phyloP scores from a whole-genome alignment of 805 yeast genomes.

The Pachysolen tannophilus region DNA sequence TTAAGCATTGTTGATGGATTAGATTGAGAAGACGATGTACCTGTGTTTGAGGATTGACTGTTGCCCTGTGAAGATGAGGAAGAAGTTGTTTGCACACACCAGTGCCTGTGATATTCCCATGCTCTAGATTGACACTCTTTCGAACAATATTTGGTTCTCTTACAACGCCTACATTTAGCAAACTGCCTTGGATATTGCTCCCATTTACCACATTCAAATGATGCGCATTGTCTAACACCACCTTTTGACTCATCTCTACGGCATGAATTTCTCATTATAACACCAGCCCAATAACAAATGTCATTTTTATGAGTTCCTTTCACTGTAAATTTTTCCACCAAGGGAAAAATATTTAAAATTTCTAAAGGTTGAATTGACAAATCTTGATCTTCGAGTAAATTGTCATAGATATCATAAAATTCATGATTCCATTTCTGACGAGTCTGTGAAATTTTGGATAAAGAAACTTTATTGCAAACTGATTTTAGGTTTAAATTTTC shows the following conservation, averaged over 20 bases:
- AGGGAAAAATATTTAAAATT: constrained; percentile 68
- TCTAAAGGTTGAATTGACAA: constrained; percentile 36
- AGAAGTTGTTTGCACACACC: constrained; percentile 64
- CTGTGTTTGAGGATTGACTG: constrained; percentile 10
- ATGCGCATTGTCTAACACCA: constrained; percentile 93
- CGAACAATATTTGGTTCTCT: constrained; percentile 91
- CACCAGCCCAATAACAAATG: constrained; percentile 93
- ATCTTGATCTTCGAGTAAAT: constrained; percentile 23
- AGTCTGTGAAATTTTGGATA: constrained; percentile 14
- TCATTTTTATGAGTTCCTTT: constrained; percentile 60
- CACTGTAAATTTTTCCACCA: constrained; percentile 86
- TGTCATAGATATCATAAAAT: constrained; percentile 19
- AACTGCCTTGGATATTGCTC: constrained; percentile 85
- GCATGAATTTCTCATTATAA: constrained; percentile 94
- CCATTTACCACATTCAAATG: constrained; percentile 91
- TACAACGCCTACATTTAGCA: constrained; percentile 91
- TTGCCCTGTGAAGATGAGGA: constrained; percentile 16
- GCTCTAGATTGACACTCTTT: constrained; percentile 87
- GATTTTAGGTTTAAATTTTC: constrained; percentile 18
- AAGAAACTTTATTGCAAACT: constrained; percentile 14
- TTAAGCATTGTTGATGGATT: background rate
- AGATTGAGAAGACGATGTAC: constrained; percentile 1
- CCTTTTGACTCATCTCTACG: constrained; percentile 81
- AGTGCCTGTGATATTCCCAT: constrained; percentile 88
- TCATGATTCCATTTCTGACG: constrained; percentile 35